These are phyloP conservation scores for Aureobasidium uvarum DNA, from an alignment of 2,329 filamentous ascomycete species.

Conservation along the genomic window DNA sequence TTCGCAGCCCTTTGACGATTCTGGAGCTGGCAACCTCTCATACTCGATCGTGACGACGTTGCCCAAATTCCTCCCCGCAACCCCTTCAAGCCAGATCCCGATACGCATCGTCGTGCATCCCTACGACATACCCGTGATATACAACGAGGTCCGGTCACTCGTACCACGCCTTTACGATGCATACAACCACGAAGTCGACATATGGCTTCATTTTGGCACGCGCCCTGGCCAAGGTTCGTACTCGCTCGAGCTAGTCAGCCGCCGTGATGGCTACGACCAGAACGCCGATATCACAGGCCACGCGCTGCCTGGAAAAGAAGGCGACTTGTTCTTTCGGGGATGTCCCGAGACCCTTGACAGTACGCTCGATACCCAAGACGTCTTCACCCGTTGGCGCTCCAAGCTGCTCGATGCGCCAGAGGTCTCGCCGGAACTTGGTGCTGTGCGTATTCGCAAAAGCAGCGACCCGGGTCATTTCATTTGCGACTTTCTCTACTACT, in stretches of 20 bases:
- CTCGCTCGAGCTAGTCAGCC: constrained; percentile 66
- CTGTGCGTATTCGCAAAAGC: constrained; percentile 38
- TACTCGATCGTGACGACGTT: constrained; percentile 72
- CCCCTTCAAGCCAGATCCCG: constrained; percentile 38
- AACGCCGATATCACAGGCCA: constrained; percentile 66
- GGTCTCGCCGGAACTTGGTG: constrained; percentile 33
- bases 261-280: constrained; percentile 66
- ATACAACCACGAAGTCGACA: constrained; percentile 55
- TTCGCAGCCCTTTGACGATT: constrained; percentile 69
- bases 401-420: constrained; percentile 34
- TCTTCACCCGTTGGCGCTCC: constrained; percentile 35
- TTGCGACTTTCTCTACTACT: constrained; percentile 49
- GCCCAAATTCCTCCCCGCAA: constrained; percentile 59
- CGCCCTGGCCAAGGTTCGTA: constrained; percentile 65
- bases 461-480: constrained; percentile 46
- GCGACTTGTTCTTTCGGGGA: constrained; percentile 32
- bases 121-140: constrained; percentile 67
- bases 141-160: constrained; percentile 61
- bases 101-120: constrained; percentile 66
- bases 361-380: constrained; percentile 36
- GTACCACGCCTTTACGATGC: constrained; percentile 62
- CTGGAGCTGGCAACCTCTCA: constrained; percentile 69
- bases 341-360: constrained; percentile 36
- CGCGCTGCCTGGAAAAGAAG: constrained; percentile 34
- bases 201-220: constrained; percentile 78